Evolutionary conservation across 2,329 filamentous ascomycete genomes (phyloP), one percentile per base, ranked within the genome.

Genomic region (Nothomitra cinnamomea): DNA sequence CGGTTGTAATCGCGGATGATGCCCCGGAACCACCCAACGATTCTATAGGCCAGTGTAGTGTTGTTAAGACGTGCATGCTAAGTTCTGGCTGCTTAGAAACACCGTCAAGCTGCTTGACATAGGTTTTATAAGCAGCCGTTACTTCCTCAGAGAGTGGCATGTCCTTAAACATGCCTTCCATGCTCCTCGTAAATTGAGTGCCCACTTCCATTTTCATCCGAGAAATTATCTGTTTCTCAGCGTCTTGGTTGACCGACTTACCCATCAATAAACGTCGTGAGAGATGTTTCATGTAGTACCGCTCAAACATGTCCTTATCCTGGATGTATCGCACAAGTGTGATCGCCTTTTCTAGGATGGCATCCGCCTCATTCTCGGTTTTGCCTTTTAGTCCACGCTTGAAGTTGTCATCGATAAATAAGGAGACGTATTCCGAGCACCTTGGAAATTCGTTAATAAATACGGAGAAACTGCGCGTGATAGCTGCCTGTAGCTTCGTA

Each of bases 141-240:
- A 95, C 75, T 58, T 95, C 90, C 53, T 83, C 80, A 0, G 89
- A 95, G 12, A 89, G 80, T 15, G 83, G 80, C 78, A 96, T 89
- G 63, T 98, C 92, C 68, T 88, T 89, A 72, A 98, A 95, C 88
- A 98, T 96, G 58, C 88, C 85, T 64, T 98, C 92, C 45, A 98
- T 79, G 65, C 94, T 94, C 62, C 80, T 74, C 0, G 92, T 96
- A 65, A 96, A 96, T 60, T 88, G 83, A 65, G 94, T 94, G 40
- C 92, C 92, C 52, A 96, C 80, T 65, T 95, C 90, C 63, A 92
- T 80, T 75, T 95, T 96, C 88, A 98, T 95, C 58, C 90, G 85
- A 0, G 83, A 84, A 52, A 98, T 92, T 79, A 98, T 94, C 62
- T 92, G 84, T 65, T 90, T 89, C 69, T 98, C 92, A 0, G 88